Evolutionary conservation across 345 rosid species (phyloP).

Genomic region (Capsella bursapastoris): DNA sequence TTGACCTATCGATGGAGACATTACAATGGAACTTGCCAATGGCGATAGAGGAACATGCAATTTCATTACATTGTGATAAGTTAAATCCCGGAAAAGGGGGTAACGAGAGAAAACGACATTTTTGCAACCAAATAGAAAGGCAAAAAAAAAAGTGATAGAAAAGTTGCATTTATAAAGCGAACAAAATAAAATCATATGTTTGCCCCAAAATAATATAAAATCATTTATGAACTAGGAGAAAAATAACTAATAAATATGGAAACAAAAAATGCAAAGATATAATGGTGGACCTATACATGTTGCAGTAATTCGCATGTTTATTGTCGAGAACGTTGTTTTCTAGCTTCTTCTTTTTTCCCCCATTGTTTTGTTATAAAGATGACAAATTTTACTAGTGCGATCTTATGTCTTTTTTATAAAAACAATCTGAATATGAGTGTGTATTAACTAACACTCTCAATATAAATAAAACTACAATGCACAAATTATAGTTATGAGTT

Average conservation of each 20-base stretch:
- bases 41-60: slow-evolving; percentile 45
- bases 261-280: neutral
- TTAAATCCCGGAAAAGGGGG: slow-evolving; percentile 32
- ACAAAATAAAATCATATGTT: neutral
- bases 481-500: too few species aligned
- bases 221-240: slow-evolving; percentile 5
- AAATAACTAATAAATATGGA: neutral
- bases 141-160: neutral
- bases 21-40: slow-evolving; percentile 38
- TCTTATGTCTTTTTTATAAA: too few species aligned
- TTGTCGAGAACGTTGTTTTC: too few species aligned
- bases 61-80: slow-evolving; percentile 35
- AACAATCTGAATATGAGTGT: too few species aligned
- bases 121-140: slow-evolving; percentile 10
- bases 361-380: too few species aligned
- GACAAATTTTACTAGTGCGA: too few species aligned
- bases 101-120: slow-evolving; percentile 30
- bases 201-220: neutral
- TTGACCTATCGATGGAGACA: slow-evolving; percentile 39
- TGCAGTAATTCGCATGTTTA: slow-evolving; percentile 31
- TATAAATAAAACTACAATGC: too few species aligned
- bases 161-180: neutral
- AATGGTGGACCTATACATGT: slow-evolving; percentile 38
- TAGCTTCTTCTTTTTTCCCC: too few species aligned
- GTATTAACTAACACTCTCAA: too few species aligned